Evolutionary conservation across 2,329 filamentous ascomycete genomes (phyloP).

Genomic region (Xylaria hypoxylon): DNA sequence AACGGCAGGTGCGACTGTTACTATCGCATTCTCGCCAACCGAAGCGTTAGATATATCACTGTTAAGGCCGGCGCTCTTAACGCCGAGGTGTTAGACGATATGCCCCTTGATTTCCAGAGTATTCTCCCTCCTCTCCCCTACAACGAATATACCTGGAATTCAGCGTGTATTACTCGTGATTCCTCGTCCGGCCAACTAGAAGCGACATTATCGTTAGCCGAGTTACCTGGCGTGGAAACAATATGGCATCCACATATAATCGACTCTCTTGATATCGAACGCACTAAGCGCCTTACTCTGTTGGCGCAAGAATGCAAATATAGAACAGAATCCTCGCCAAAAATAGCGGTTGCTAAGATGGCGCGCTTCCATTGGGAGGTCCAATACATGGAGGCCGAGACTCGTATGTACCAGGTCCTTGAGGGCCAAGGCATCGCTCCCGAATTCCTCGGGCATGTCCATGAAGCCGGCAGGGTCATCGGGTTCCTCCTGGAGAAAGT

Average conservation of each 20-base stretch:
- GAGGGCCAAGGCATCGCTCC: slow-evolving; percentile 52
- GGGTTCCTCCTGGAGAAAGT: slow-evolving; percentile 54
- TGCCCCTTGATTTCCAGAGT: slow-evolving; percentile 20
- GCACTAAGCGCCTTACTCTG: slow-evolving; percentile 31
- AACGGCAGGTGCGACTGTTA: slow-evolving; percentile 13
- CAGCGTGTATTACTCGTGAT: slow-evolving; percentile 20
- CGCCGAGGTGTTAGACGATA: slow-evolving; percentile 18
- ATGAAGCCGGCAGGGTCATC: slow-evolving; percentile 54
- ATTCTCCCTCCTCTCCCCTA: slow-evolving; percentile 21
- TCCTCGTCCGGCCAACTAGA: slow-evolving; percentile 15
- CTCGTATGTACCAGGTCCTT: slow-evolving; percentile 54
- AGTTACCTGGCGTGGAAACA: slow-evolving; percentile 21
- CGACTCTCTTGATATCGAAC: slow-evolving; percentile 37
- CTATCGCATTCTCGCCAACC: slow-evolving; percentile 21
- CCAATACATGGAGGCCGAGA: slow-evolving; percentile 52
- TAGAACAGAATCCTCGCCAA: not conserved
- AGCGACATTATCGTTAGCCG: slow-evolving; percentile 4
- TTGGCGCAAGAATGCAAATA: slow-evolving; percentile 32
- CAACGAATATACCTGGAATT: slow-evolving; percentile 6
- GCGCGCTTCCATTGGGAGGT: slow-evolving; percentile 55
- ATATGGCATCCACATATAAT: slow-evolving; percentile 34
- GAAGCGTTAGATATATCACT: slow-evolving; percentile 15
- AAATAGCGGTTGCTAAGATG: slow-evolving; percentile 37
- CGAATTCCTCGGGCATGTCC: slow-evolving; percentile 54
- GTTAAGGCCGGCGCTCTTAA: slow-evolving; percentile 10